Evolutionary conservation across 2,329 filamentous ascomycete species (phyloP).

Genomic region (Phaeosphaeria sp.): DNA sequence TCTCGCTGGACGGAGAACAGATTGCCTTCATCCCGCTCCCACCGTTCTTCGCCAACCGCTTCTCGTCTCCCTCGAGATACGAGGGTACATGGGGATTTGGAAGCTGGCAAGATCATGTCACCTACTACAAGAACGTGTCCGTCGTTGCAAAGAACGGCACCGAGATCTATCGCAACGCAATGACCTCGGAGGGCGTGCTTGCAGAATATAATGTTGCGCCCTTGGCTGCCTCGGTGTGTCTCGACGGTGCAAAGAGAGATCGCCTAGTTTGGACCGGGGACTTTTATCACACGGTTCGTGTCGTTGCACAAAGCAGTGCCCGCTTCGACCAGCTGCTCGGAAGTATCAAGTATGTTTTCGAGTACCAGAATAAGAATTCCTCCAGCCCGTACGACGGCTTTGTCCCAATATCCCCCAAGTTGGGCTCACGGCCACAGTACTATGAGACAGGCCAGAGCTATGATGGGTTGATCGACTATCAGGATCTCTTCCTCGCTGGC

Average conservation of each 20-base stretch:
- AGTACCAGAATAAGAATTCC: constrained; percentile 12
- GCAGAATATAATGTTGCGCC: constrained; percentile 48
- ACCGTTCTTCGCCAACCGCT: neutral
- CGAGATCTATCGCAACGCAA: neutral
- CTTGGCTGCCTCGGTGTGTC: constrained; percentile 47
- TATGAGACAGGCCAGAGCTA: constrained; percentile 2
- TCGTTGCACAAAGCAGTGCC: constrained; percentile 46
- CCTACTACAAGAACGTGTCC: constrained; percentile 46
- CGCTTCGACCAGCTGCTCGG: constrained; percentile 46
- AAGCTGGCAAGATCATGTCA: constrained; percentile 49
- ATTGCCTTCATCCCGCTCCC: neutral
- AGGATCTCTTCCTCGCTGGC: constrained; percentile 36
- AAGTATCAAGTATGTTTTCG: constrained; percentile 33
- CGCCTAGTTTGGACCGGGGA: constrained; percentile 53
- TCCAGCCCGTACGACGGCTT: constrained; percentile 7
- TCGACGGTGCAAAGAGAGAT: constrained; percentile 53
- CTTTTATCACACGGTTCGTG: constrained; percentile 50
- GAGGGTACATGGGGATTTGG: constrained; percentile 49
- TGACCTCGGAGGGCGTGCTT: constrained; percentile 26
- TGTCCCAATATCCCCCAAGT: constrained; percentile 15
- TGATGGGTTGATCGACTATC: constrained; percentile 35
- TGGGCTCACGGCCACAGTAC: constrained; percentile 9
- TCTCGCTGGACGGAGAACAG: constrained; percentile 32
- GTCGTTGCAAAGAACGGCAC: constrained; percentile 8
- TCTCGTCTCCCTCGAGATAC: constrained; percentile 9